Base-by-base conservation (phyloP, 2,329 filamentous ascomycete species). In the Colletotrichum australisinense region DNA sequence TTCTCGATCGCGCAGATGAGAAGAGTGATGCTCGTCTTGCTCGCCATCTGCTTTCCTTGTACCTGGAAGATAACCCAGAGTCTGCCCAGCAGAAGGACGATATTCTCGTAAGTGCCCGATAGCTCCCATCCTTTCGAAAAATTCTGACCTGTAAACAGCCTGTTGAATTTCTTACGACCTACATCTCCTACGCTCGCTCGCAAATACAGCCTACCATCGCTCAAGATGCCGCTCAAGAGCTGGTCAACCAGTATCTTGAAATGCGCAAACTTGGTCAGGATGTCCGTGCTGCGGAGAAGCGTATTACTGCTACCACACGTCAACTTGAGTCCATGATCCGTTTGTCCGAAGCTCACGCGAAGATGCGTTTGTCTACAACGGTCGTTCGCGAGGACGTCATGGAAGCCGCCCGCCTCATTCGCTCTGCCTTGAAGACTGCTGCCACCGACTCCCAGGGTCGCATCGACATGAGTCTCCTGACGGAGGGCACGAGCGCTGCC, bases 311-410 rank as follows among this genome's bases (percentile, higher is more conserved):
- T 53, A 99, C 97, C 3, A 99, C 97, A 0, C 91, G 97, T 80
- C 97, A 99, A 84, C 89, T 99, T 6, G 97, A 99, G 85, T 97
- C 93, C 58, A 99, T 99, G 97, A 98, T 99, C 80, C 96, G 97
- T 74, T 93, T 99, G 3, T 87, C 95, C 1, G 97, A 99, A 86
- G 97, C 95, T 0, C 97, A 99, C 83, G 97, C 97, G 63, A 98
- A 98, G 84, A 99, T 99, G 97, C 93, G 97, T 4, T 90, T 99
- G 5, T 91, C 93, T 0, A 82, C 87, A 3, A 90, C 88, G 16
- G 97, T 99, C 55, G 95, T 94, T 0, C 90, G 89, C 32, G 89
- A 90, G 62, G 97, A 99, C 79, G 97, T 99, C 6, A 86, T 91
- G 63, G 97, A 99, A 85, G 95, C 97, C 0, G 94, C 97, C 59